phyloP scores from a whole-genome alignment of 352 stramenopile species.

The Aphanomyces invadans region DNA sequence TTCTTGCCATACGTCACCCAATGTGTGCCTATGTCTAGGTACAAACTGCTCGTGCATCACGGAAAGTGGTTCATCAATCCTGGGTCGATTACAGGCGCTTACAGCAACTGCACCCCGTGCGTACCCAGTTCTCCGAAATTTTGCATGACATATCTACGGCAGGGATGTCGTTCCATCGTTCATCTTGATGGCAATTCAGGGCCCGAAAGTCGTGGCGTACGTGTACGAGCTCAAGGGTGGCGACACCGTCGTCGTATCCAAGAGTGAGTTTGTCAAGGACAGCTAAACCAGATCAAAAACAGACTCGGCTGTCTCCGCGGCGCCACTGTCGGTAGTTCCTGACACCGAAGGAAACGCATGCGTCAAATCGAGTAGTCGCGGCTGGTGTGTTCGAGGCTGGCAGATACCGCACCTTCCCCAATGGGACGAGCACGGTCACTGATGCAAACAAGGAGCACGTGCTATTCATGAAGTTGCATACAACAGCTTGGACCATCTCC shows the following conservation, averaged over 20 bases:
- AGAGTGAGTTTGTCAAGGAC: conserved; percentile 81
- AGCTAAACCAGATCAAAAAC: no score
- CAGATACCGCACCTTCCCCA: no score
- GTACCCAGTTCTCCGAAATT: background rate
- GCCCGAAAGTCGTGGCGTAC: conserved; percentile 93
- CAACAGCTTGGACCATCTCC: no score
- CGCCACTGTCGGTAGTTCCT: no score
- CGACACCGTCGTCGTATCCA: conserved; percentile 75
- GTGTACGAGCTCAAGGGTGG: conserved; percentile 90
- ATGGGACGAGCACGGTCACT: no score
- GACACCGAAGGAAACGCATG: no score
- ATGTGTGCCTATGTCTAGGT: conserved; percentile 30
- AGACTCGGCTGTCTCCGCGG: no score
- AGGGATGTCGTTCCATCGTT: conserved; percentile 91
- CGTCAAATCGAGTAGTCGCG: no score
- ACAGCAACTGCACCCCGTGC: conserved; percentile 51
- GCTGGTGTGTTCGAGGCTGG: no score
- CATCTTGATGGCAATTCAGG: conserved; percentile 97
- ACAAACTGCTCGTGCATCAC: conserved; percentile 87
- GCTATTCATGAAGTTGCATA: no score
- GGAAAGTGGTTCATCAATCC: conserved; percentile 97
- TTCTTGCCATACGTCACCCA: background rate
- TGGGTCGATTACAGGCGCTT: conserved; percentile 95
- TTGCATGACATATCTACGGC: background rate
- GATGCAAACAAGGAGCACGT: no score